Conservation (phyloP, 140 eudicot species). For the Anethum foeniculum region DNA sequence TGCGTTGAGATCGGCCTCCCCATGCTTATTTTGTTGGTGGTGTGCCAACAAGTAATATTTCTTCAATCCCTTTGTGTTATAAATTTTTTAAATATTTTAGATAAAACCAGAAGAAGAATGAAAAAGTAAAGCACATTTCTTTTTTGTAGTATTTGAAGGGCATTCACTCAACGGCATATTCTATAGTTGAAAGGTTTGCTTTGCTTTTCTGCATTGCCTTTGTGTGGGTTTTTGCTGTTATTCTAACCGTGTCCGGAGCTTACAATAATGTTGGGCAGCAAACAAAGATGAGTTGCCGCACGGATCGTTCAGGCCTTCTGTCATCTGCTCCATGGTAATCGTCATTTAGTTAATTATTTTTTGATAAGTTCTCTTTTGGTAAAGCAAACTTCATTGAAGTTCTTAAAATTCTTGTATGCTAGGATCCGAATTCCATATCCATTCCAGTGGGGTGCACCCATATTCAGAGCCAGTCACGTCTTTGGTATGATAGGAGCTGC, state of each 20-base stretch:
- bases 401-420: background rate
- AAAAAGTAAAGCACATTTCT: background rate
- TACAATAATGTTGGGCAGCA: slow-evolving; percentile 41
- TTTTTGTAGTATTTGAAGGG: slow-evolving; percentile 56
- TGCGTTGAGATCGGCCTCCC: slow-evolving; percentile 84
- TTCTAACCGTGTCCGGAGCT: slow-evolving; percentile 82
- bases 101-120: background rate
- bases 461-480: slow-evolving; percentile 86
- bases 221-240: slow-evolving; percentile 85
- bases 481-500: slow-evolving; percentile 95
- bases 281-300: slow-evolving; percentile 64
- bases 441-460: slow-evolving; percentile 90
- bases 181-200: slow-evolving; percentile 58
- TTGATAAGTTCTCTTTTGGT: background rate
- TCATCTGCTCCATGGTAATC: slow-evolving; percentile 79
- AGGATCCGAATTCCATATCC: slow-evolving; percentile 83
- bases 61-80: background rate
- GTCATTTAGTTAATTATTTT: background rate
- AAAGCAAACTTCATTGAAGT: background rate
- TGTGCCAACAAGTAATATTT: slow-evolving; percentile 53
- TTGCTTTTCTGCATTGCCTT: slow-evolving; percentile 61
- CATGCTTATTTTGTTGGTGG: slow-evolving; percentile 58
- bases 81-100: background rate
- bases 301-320: slow-evolving; percentile 54
- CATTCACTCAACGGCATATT: slow-evolving; percentile 32